Evolutionary conservation across 2,329 filamentous ascomycete species (phyloP), one percentile per base, ranked within the genome.

Genomic region (Talaromyces islandicus): DNA sequence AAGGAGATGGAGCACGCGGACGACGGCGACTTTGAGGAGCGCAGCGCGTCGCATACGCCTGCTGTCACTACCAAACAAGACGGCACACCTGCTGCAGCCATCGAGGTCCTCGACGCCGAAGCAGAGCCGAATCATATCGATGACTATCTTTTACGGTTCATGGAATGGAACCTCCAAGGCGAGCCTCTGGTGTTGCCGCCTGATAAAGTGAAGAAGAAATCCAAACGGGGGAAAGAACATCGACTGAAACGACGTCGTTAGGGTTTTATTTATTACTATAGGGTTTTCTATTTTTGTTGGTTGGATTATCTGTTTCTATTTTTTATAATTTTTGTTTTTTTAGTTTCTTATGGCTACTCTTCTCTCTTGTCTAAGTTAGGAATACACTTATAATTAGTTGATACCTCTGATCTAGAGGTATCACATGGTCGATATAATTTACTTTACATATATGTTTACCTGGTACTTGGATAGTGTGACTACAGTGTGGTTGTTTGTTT

Each of bases 1-100:
- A 94, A 90, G 69, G 94, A 99, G 73, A 88, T 94, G 14, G 83
- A 88, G 53, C 86, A 91, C 68, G 88, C 90, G 25, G 91, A 96
- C 66, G 91, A 92, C 52, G 90, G 86, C 4, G 92, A 96, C 69
- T 96, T 96, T 66, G 86, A 86, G 2, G 90, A 92, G 84, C 85
- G 71, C 76, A 46, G 43, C 43, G 43, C n/a, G n/a, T 46, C 43
- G 43, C n/a, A 46, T 12, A 70, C 64, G 63, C 66, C 66, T 65
- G 69, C 73, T 17, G 25, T 27, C 6, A 3, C 68, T 68, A 4
- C 70, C 71, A 53, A 68, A 68, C 21, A 59, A 60, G 38, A 65
- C 64, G 27, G 66, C 68, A 61, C 67, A 70, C 30, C 69, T 24
- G 75, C 72, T 54, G 48, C 70, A 57, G 64, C 82, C 17, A 59